Percentiles rank a stretch among this genome's conserved stretches.
These are phyloP conservation scores for Gymnopilus junonius DNA, from an alignment of 768 basidiomycete genomes.

Conservation along the genomic window DNA sequence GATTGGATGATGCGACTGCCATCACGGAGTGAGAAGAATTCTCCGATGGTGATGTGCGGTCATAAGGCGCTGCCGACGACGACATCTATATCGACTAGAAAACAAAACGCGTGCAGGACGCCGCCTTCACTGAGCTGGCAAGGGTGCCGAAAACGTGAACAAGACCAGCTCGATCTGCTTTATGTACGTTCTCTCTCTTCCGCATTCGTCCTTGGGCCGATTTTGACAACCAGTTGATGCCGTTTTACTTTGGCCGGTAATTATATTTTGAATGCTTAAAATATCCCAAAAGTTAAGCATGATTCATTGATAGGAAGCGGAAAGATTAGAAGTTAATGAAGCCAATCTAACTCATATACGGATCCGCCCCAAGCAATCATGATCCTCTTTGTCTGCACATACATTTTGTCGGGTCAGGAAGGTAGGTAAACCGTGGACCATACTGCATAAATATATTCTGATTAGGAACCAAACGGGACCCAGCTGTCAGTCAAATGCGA, in stretches of 20 bases:
- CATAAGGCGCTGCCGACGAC: conserved; percentile 6
- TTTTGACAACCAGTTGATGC: conserved; percentile 1
- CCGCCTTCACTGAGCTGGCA: background rate
- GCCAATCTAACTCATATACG: background rate
- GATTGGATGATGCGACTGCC: background rate
- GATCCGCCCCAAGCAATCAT: background rate
- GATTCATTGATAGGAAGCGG: background rate
- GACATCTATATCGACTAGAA: conserved; percentile 2
- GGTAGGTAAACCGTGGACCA: background rate
- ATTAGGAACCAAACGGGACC: too few relatives aligned
- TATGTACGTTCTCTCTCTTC: background rate
- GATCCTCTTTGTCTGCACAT: background rate
- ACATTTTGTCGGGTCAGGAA: background rate
- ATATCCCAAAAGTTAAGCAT: background rate
- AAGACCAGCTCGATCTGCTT: background rate
- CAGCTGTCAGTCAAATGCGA: background rate
- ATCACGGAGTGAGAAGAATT: background rate
- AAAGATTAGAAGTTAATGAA: background rate
- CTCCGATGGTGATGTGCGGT: conserved; percentile 9
- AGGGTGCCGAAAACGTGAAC: background rate
- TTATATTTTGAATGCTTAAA: background rate
- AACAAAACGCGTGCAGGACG: background rate
- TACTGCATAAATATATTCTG: background rate
- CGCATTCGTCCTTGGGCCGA: conserved; percentile 1
- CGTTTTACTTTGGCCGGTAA: background rate